These are phyloP conservation scores for Neurospora cerealis DNA, from an alignment of 495 filamentous ascomycete species.

Conservation along the genomic window DNA sequence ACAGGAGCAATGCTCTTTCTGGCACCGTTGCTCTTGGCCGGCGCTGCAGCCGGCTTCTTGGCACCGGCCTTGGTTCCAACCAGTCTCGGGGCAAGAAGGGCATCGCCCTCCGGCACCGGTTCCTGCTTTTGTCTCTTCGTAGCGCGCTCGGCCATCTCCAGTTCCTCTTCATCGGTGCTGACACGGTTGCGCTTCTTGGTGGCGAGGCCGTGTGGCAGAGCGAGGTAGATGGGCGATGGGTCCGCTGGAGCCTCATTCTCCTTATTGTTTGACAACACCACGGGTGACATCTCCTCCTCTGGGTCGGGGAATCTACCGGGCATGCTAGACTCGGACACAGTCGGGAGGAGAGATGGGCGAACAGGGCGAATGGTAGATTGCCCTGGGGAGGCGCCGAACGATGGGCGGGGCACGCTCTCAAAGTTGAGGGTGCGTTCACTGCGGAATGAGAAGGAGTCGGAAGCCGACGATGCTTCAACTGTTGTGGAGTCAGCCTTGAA, in stretches of 20 bases:
- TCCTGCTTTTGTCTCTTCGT: conserved; percentile 40
- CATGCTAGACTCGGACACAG: conserved; percentile 21
- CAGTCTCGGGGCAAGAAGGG: conserved; percentile 32
- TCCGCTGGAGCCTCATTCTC: conserved; percentile 33
- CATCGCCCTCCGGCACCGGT: conserved; percentile 35
- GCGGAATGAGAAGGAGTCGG: conserved; percentile 51
- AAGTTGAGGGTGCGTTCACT: conserved; percentile 49
- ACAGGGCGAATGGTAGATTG: conserved; percentile 49
- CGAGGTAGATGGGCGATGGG: conserved; percentile 6
- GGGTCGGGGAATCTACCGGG: conserved; percentile 38
- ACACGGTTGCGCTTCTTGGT: conserved; percentile 64
- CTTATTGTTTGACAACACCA: conserved; percentile 26
- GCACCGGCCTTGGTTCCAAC: conserved; percentile 1
- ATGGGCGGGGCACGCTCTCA: conserved; percentile 20
- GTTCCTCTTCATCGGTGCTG: conserved; percentile 38
- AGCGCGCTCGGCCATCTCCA: conserved; percentile 31
- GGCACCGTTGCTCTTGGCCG: conserved; percentile 6
- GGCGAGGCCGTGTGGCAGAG: conserved; percentile 55
- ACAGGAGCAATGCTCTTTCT: conserved; percentile 16
- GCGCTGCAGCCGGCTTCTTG: background rate
- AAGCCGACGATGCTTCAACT: conserved; percentile 22
- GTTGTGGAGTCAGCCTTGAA: conserved; percentile 15
- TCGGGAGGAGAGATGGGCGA: conserved; percentile 38
- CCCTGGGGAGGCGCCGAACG: conserved; percentile 39
- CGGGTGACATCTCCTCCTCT: background rate